Evolutionary conservation across 169 alveolate genomes (phyloP).

Genomic region (Miamiensis avidus): DNA sequence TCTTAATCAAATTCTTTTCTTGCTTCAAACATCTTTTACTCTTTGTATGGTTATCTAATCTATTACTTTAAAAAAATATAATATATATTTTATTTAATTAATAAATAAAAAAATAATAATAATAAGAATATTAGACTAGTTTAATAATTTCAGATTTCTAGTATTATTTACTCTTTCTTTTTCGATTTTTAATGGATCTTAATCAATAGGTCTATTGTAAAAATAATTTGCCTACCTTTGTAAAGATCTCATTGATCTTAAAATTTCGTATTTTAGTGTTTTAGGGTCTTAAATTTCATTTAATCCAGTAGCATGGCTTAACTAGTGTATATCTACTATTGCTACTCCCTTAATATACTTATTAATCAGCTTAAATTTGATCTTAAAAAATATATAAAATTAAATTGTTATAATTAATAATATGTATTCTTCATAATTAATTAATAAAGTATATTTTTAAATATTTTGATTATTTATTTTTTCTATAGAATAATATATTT

Average conservation of each 20-base stretch:
- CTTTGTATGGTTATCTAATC: not conserved
- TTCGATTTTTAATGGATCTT: not conserved
- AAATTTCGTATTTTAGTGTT: not conserved
- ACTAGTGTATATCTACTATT: not conserved
- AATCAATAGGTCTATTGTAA: not conserved
- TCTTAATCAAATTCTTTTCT: not conserved
- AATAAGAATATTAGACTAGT: too few species aligned
- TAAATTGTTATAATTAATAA: too few species aligned
- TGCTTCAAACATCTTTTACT: not conserved
- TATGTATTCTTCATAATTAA: too few species aligned
- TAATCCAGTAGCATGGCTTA: too few species aligned
- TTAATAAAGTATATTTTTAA: not conserved
- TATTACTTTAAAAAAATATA: too few species aligned
- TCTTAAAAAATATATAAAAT: not conserved
- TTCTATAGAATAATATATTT: too few species aligned
- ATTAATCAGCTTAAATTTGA: too few species aligned
- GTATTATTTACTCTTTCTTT: not conserved
- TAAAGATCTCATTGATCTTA: not conserved
- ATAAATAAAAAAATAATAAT: too few species aligned
- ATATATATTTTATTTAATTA: too few species aligned
- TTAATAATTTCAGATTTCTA: too few species aligned
- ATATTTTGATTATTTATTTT: too few species aligned
- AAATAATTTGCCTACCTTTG: not conserved
- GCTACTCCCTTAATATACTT: not conserved
- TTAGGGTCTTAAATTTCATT: too few species aligned